Evolutionary conservation across 805 yeast species (phyloP), one percentile per base, ranked within the genome.

Genomic region (Candida verbasci): DNA sequence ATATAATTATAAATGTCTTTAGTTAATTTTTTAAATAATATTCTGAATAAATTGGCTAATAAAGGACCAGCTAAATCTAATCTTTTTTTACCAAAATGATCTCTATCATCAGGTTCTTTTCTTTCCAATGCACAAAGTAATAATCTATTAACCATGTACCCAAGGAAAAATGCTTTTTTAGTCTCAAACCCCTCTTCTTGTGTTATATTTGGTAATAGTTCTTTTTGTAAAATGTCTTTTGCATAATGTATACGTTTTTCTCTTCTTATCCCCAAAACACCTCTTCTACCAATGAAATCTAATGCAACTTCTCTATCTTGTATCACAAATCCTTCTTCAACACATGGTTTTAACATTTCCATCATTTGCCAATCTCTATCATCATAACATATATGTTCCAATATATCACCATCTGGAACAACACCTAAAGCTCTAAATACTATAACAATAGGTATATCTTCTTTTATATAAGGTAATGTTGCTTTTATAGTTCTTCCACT

Each of bases 301-400:
- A 93, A 76, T 1, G 98, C 98, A 35, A 94, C 95, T 68, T 93
- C 97, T 56, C 96, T 82, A 56, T 94, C 97, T 68, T 93, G 98
- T 47, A 93, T 89, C 37, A 93, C 93, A 63, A 93, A 94, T 37
- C 97, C 98, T 68, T 94, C 98, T 62, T 93, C 99, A 44, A 93
- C 95, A 76, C 97, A 93, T 6, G 99, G 98, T 62, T 93, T 94
- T 55, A 93, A 74, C 93, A 93, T 87, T 66, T 93, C 99, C 62
- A 93, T 76, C 98, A 93, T 93, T 66, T 93, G 98, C 97, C 97
- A 91, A 69, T 93, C 99, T 48, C 82, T 85, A 42, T 87, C 88
- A 62, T 93, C 99, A 62, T 91, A 93, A 68, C 98, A 93, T 41
- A 93, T 93, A 63, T 93, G 98, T 64, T 93, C 97, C 55, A 93